A percentile compares a stretch with the other conserved stretches of the same genome.
Evolutionary conservation across 495 filamentous ascomycete species (phyloP).

Genomic region (Xylaria sp.): DNA sequence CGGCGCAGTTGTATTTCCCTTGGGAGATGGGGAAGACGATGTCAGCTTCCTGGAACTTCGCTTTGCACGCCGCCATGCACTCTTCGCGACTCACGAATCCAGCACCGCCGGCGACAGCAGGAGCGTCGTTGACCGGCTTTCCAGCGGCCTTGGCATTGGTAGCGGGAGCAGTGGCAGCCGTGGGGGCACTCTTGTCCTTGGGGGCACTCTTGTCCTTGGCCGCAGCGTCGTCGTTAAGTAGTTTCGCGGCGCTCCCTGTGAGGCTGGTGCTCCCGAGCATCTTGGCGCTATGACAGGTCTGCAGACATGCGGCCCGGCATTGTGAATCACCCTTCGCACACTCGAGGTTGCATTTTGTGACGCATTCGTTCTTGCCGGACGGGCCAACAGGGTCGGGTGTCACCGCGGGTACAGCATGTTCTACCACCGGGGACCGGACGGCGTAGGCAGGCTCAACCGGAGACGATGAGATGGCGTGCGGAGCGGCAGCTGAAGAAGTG

Average conservation of each 20-base stretch:
- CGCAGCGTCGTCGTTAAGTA: not conserved
- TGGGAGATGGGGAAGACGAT: conserved; percentile 9
- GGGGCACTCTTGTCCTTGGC: not conserved
- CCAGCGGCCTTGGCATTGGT: not conserved
- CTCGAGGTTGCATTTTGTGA: not conserved
- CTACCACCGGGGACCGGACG: not conserved
- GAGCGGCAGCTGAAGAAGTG: not conserved
- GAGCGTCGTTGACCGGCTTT: not conserved
- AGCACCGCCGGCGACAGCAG: not conserved
- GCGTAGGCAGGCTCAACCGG: not conserved
- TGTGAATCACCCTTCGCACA: not conserved
- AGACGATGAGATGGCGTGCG: not conserved
- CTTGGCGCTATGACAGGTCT: not conserved
- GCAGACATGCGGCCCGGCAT: not conserved
- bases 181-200: too few relatives aligned
- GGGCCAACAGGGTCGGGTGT: not conserved
- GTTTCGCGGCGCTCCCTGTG: not conserved
- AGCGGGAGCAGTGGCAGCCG: too few relatives aligned
- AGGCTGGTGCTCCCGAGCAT: not conserved
- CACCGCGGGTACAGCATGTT: not conserved
- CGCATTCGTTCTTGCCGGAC: not conserved
- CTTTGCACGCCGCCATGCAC: conserved; percentile 5
- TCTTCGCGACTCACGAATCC: not conserved
- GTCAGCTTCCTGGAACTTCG: not conserved
- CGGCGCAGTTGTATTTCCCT: not conserved